phyloP scores from a whole-genome alignment of 495 filamentous ascomycete species.

The Penicillium flavigenum region DNA sequence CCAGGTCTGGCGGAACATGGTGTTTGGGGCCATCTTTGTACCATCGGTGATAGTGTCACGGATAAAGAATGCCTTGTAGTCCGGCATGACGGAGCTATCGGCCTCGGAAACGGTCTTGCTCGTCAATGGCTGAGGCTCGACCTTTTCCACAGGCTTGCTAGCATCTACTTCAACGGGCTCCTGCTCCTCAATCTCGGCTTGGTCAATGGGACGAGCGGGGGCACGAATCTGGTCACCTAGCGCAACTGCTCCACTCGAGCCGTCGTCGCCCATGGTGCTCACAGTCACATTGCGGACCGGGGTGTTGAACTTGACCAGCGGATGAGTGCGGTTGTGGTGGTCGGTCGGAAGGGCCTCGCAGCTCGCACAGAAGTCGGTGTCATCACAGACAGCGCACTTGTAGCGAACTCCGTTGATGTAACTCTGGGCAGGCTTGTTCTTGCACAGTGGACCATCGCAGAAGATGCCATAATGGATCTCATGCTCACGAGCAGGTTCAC shows the following conservation, averaged over 20 bases:
- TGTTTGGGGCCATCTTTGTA: constrained; percentile 62
- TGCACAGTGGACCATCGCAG: constrained; percentile 94
- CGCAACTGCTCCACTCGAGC: constrained; percentile 58
- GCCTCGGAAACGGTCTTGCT: neutral
- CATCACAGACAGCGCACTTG: constrained; percentile 97
- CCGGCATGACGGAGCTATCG: constrained; percentile 11
- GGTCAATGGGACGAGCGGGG: constrained; percentile 43
- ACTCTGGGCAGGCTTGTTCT: constrained; percentile 47
- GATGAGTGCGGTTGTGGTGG: constrained; percentile 88
- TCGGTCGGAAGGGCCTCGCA: constrained; percentile 88
- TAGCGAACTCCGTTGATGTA: constrained; percentile 88
- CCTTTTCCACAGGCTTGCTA: constrained; percentile 42
- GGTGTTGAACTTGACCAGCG: constrained; percentile 95
- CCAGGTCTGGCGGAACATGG: constrained; percentile 88
- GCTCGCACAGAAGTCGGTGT: constrained; percentile 92
- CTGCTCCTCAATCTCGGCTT: constrained; percentile 37
- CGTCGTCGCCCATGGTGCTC: constrained; percentile 76
- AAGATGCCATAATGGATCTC: constrained; percentile 79
- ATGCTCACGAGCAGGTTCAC: constrained; percentile 49
- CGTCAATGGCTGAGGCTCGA: neutral
- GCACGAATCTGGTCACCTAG: constrained; percentile 62
- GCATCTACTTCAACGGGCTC: constrained; percentile 62
- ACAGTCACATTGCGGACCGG: constrained; percentile 87
- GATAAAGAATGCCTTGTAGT: constrained; percentile 71
- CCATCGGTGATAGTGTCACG: constrained; percentile 78